Base-by-base conservation (phyloP, 2,329 filamentous ascomycete species). In the Aureobasidium melanogenum region DNA sequence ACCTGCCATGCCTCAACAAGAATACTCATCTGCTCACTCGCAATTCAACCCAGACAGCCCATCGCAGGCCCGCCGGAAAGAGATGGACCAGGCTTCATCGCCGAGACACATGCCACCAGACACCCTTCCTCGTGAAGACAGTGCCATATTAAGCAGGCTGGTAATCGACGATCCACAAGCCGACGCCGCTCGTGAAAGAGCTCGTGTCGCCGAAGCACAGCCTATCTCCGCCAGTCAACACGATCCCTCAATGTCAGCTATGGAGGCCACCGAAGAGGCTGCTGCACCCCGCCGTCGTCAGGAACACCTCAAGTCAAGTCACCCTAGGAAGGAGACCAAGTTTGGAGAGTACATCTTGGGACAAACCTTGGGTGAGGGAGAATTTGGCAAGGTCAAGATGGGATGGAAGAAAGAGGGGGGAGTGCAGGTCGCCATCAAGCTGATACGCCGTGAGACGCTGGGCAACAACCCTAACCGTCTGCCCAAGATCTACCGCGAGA, bases 321-420 rank as follows among this genome's bases (percentile, higher is more conserved):
- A 69, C 17, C 76, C 78, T 22, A 76, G 81, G 63, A 96, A 95
- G 77, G 85, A 88, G 66, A 91, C 88, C 44, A 92, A 90, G 66
- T 97, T 99, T 72, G 93, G 93, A 63, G 91, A 97, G 65, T 99
- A 97, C 74, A 91, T 96, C 63, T 82, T 99, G 3, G 94, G 94
- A 38, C 93, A 96, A 73, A 97, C 93, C 2, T 87, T 99, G 54
- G 94, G 94, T 54, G 94, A 99, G 78, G 94, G 94, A 64, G 94
- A 99, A 75, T 99, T 99, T 73, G 94, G 94, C 66, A 99, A 99
- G 73, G 94, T 99, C 69, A 97, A 97, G 75, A 85, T 97, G 70
- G 94, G 94, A 28, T 99, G 94, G 94, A 97, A 97, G 75, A 89
- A 91, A 72, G 92, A 96, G 74, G 92, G 91, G 63, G 92, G 87